A percentile compares a stretch with the other conserved stretches of the same genome.
These are phyloP conservation scores for Lupinus albus DNA, from an alignment of 306 rosid species.

Conservation along the genomic window DNA sequence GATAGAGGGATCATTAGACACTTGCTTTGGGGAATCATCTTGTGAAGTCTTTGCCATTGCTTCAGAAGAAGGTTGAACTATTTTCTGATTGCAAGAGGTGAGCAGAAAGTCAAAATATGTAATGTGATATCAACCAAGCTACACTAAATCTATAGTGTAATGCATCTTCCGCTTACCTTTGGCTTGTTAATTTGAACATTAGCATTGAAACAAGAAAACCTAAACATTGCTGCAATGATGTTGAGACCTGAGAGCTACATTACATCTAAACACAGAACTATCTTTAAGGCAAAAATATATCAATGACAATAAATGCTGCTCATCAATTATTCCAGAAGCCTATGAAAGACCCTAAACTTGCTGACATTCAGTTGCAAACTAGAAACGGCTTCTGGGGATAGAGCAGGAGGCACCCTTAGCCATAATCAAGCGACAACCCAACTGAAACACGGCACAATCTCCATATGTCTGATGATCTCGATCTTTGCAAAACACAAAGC, in stretches of 20 bases:
- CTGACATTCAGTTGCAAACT: slow-evolving; percentile 23
- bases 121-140: slow-evolving; percentile 28
- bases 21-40: slow-evolving; percentile 51
- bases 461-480: slow-evolving; percentile 86
- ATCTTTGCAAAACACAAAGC: slow-evolving; percentile 61
- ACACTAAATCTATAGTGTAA: slow-evolving; percentile 19
- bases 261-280: slow-evolving; percentile 54
- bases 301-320: slow-evolving; percentile 40
- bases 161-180: slow-evolving; percentile 61
- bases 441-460: slow-evolving; percentile 91
- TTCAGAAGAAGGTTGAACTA: slow-evolving; percentile 53
- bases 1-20: slow-evolving; percentile 37
- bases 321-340: slow-evolving; percentile 52
- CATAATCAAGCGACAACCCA: slow-evolving; percentile 92
- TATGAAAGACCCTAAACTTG: slow-evolving; percentile 36
- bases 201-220: slow-evolving; percentile 79
- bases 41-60: slow-evolving; percentile 50
- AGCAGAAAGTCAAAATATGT: slow-evolving; percentile 41
- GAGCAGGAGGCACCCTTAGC: slow-evolving; percentile 62
- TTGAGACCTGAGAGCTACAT: slow-evolving; percentile 13
- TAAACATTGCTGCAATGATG: slow-evolving; percentile 58
- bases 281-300: slow-evolving; percentile 35
- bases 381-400: slow-evolving; percentile 51
- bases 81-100: slow-evolving; percentile 61
- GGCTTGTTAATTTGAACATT: slow-evolving; percentile 54